Evolutionary conservation across 2,329 filamentous ascomycete species (phyloP).

Genomic region (Penicillium sp.): DNA sequence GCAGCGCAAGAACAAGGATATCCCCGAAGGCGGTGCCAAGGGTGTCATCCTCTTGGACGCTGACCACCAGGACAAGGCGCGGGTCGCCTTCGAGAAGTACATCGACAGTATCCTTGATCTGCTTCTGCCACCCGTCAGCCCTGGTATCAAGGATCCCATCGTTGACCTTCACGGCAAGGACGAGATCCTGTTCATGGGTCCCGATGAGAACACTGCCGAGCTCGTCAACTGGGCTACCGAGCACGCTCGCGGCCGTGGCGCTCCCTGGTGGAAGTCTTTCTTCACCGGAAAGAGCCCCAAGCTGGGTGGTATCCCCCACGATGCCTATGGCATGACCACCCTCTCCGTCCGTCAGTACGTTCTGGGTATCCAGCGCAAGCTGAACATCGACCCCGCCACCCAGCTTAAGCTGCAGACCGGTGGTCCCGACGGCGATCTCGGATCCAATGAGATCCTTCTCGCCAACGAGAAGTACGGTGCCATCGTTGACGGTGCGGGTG

Average conservation of each 20-base stretch:
- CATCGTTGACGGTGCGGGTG: constrained; percentile 94
- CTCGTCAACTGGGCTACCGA: constrained; percentile 98
- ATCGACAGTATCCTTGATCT: constrained; percentile 98
- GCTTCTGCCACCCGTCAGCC: constrained; percentile 82
- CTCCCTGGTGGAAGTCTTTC: constrained; percentile 99
- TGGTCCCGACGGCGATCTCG: constrained; percentile 92
- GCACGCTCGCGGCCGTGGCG: constrained; percentile 82
- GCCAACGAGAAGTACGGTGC: constrained; percentile 94
- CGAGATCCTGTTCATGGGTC: constrained; percentile 98
- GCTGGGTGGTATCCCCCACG: constrained; percentile 94
- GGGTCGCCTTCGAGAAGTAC: constrained; percentile 97
- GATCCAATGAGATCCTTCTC: constrained; percentile 95
- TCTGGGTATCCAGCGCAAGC: constrained; percentile 94
- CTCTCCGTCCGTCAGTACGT: constrained; percentile 95
- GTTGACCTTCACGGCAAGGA: constrained; percentile 93
- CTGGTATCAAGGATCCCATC: constrained; percentile 98
- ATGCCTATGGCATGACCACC: constrained; percentile 96
- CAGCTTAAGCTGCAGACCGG: constrained; percentile 97
- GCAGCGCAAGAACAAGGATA: constrained; percentile 99
- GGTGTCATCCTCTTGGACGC: constrained; percentile 94
- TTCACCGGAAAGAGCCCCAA: constrained; percentile 98
- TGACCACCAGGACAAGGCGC: constrained; percentile 89
- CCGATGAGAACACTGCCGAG: constrained; percentile 97
- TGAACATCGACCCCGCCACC: constrained; percentile 80
- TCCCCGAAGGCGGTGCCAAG: constrained; percentile 96